These are phyloP conservation scores for Cercospora sp. DNA, from an alignment of 2,329 filamentous ascomycete species.

Conservation along the genomic window DNA sequence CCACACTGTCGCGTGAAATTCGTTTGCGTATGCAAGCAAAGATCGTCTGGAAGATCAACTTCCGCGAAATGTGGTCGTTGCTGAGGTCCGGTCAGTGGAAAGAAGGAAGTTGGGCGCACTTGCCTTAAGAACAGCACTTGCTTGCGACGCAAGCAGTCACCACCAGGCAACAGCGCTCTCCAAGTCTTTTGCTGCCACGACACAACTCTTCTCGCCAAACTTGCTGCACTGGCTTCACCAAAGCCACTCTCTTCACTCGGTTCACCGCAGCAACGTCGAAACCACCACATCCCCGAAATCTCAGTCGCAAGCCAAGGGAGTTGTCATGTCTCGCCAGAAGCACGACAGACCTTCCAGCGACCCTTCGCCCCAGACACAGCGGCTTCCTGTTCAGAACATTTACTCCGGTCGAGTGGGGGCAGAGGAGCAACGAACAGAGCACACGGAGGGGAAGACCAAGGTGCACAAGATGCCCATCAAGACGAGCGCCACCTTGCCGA, in stretches of 20 bases:
- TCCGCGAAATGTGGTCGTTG: too few species aligned
- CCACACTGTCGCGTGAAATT: too few species aligned
- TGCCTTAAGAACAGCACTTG: too few species aligned
- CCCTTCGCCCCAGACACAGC: neutral
- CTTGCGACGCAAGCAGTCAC: neutral
- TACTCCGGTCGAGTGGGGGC: neutral
- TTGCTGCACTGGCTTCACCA: neutral
- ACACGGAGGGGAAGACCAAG: neutral
- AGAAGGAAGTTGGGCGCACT: too few species aligned
- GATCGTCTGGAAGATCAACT: too few species aligned
- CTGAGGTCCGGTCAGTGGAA: too few species aligned
- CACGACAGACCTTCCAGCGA: neutral
- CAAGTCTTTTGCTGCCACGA: neutral
- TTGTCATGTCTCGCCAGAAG: neutral
- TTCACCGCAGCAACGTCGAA: neutral
- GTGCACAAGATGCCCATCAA: neutral
- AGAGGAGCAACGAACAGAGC: neutral
- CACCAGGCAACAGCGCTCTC: neutral
- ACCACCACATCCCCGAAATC: neutral
- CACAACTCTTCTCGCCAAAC: neutral
- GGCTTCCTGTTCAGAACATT: neutral
- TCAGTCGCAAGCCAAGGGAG: neutral
- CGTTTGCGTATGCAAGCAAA: too few species aligned
- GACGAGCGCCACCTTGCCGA: neutral
- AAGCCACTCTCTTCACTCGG: neutral